Percentiles rank a stretch among this genome's conserved stretches.
Conservation (phyloP, 2,329 filamentous ascomycete species). For the Pyrenophora graminea region DNA sequence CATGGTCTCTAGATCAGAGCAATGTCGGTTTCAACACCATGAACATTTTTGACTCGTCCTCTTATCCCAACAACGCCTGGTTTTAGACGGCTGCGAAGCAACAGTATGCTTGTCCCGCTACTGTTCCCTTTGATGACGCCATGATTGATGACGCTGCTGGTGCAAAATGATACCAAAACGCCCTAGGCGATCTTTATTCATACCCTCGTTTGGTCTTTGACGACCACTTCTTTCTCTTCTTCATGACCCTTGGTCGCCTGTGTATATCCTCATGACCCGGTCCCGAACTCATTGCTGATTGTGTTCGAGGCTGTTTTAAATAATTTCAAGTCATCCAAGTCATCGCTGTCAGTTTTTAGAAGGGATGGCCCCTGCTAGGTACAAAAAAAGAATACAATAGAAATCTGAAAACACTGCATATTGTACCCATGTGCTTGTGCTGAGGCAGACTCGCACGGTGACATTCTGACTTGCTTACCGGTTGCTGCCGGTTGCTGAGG, state of each 20-base stretch:
- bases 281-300: slow-evolving; percentile 25
- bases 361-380: slow-evolving; percentile 18
- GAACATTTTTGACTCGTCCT: slow-evolving; percentile 30
- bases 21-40: slow-evolving; percentile 30
- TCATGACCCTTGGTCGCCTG: slow-evolving; percentile 37
- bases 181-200: slow-evolving; percentile 27
- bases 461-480: slow-evolving; percentile 19
- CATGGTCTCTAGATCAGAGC: slow-evolving; percentile 39
- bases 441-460: slow-evolving; percentile 8
- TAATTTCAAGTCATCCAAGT: slow-evolving; percentile 16
- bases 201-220: slow-evolving; percentile 21
- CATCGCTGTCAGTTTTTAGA: slow-evolving; percentile 15
- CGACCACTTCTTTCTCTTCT: slow-evolving; percentile 18
- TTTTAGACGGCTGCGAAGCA: slow-evolving; percentile 35
- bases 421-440: neutral
- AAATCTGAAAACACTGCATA: neutral
- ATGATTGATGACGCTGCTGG: slow-evolving; percentile 48
- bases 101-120: slow-evolving; percentile 14
- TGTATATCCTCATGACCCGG: slow-evolving; percentile 42
- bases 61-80: slow-evolving; percentile 37
- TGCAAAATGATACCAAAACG: slow-evolving; percentile 29
- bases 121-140: slow-evolving; percentile 34
- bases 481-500: slow-evolving; percentile 18
- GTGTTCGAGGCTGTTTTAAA: slow-evolving; percentile 31
- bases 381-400: slow-evolving; percentile 18